Evolutionary conservation across 495 filamentous ascomycete genomes (phyloP), one percentile per base, ranked within the genome.

Genomic region (Penicillium samsonianum): DNA sequence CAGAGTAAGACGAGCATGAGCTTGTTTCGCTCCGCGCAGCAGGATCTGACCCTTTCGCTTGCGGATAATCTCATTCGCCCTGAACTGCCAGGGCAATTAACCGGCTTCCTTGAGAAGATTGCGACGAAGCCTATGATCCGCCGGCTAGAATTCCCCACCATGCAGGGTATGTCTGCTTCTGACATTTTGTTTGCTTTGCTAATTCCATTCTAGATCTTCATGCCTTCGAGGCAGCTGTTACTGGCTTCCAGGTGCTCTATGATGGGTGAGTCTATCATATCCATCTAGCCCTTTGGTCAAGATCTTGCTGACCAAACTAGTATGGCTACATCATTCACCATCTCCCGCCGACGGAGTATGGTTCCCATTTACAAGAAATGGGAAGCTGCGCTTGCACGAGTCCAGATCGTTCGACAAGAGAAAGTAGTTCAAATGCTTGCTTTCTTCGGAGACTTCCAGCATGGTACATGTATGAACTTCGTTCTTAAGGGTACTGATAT

Each of bases 311-410:
- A 62, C 10, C 3, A 35, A 9, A 22, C 20, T 50, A 79, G 86
- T 35, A 71, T 87, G 42, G 90, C 88, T 10, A 75, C 82, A 1
- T 85, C 81, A 4, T 91, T 95, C 63, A 82, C 86, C 56, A 94
- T 96, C 54, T 86, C 90, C 3, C 89, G 90, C n/a, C 83, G 90
- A 42, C 83, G 89, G 56, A 90, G 88, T 82, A 87, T 94, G 22
- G 89, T 93, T n/a, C 90, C 90, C 1, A 90, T 93, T 48, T 85
- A 92, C 72, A 95, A 96, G 74, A 91, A 90, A 68, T 93, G 90
- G 90, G 90, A 93, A 64, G 88, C 91, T 2, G 82, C 76, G 11
- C 73, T 77, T 31, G 87, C 89, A 12, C 84, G 92, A 16, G 74
- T 96, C 22, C 92, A 96, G 69, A 75, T 96, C 37, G 82, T 96